Evolutionary conservation across 306 rosid genomes (phyloP).

Genomic region (Sicyos edulis): DNA sequence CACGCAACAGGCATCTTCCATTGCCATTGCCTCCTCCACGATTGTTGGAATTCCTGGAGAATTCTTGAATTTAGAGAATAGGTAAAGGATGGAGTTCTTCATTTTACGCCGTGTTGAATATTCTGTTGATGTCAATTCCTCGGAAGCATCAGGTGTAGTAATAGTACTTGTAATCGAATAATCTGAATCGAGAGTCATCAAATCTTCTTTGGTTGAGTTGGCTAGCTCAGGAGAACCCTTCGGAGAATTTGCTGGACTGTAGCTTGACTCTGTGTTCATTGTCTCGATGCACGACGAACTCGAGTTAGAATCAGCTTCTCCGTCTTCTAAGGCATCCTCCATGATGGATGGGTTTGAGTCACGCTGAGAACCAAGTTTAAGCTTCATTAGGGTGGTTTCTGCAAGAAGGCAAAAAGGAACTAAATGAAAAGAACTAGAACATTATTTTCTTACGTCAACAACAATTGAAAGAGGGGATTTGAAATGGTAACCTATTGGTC

Average conservation of each 20-base stretch:
- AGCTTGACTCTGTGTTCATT: slow-evolving; percentile 26
- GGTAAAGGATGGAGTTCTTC: slow-evolving; percentile 41
- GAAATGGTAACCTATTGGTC: no score
- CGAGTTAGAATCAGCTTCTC: slow-evolving; percentile 27
- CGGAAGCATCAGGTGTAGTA: slow-evolving; percentile 4
- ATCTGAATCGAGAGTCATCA: slow-evolving; percentile 36
- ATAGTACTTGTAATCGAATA: slow-evolving; percentile 23
- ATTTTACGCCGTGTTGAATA: slow-evolving; percentile 20
- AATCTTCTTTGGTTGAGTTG: slow-evolving; percentile 19
- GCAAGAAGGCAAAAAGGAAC: slow-evolving; percentile 35
- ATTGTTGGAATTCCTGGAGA: slow-evolving; percentile 23
- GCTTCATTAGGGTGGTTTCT: slow-evolving; percentile 82
- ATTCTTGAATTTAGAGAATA: slow-evolving; percentile 43
- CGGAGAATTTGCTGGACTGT: slow-evolving; percentile 23
- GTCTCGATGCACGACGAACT: slow-evolving; percentile 32
- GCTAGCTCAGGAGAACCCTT: slow-evolving; percentile 17
- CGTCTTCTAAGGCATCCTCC: slow-evolving; percentile 21
- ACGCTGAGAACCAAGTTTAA: slow-evolving; percentile 61
- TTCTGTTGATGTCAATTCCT: slow-evolving; percentile 20
- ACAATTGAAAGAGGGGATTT: no score
- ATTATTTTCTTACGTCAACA: no score
- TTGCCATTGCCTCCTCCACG: slow-evolving; percentile 27
- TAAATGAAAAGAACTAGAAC: background rate
- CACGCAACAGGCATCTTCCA: slow-evolving; percentile 21
- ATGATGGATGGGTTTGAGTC: slow-evolving; percentile 25